Percentiles rank a stretch among this genome's conserved stretches.
Conservation (phyloP, 345 rosid genomes). For the Eucalyptus viminalis region DNA sequence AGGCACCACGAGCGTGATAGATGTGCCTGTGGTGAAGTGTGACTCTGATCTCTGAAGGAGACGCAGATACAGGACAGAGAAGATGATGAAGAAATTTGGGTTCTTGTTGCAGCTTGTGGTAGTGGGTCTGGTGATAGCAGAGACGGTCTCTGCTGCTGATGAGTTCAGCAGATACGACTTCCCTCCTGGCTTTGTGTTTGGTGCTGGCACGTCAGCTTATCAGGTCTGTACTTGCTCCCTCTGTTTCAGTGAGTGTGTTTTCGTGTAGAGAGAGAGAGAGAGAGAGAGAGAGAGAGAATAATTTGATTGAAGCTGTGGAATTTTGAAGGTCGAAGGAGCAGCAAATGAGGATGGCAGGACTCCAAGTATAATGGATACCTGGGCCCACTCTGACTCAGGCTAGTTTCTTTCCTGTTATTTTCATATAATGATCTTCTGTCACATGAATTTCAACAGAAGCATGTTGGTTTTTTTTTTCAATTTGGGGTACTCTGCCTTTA, state of each 20-base stretch:
- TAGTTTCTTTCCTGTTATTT: neutral
- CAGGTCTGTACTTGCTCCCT: neutral
- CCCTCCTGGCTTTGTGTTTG: conserved; percentile 7
- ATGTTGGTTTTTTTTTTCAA: neutral
- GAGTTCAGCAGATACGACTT: conserved; percentile 8
- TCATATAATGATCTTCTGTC: neutral
- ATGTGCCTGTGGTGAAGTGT: neutral
- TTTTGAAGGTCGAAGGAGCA: conserved; percentile 31
- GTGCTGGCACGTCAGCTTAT: conserved; percentile 12
- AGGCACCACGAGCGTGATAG: neutral
- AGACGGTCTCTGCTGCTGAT: neutral
- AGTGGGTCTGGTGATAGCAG: neutral
- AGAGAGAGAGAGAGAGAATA: neutral
- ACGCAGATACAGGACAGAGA: neutral
- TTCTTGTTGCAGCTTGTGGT: neutral
- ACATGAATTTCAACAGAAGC: neutral
- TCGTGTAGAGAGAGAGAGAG: neutral
- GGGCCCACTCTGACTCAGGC: conserved; percentile 10
- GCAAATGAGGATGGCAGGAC: conserved; percentile 35
- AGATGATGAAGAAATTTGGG: neutral
- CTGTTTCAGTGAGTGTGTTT: neutral
- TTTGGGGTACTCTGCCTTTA: neutral
- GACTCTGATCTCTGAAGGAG: neutral
- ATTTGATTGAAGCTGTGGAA: neutral
- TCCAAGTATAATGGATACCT: conserved; percentile 32